Percentiles rank a stretch among this genome's conserved stretches.
Conservation (phyloP, 2,329 filamentous ascomycete species). For the Xylariaceae sp. region DNA sequence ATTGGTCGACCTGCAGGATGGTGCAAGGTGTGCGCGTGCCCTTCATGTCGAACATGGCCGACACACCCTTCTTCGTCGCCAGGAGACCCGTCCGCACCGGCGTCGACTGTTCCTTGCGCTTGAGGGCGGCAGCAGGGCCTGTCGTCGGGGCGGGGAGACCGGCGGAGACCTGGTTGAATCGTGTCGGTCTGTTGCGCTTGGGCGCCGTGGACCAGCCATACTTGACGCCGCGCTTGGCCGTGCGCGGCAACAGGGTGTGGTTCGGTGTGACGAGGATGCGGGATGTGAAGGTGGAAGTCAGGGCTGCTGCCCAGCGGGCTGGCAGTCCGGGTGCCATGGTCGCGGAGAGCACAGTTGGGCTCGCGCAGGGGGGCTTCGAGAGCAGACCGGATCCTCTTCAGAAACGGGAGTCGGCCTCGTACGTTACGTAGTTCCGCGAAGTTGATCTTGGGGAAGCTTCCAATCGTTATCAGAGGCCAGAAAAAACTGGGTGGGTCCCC, state of each 20-base stretch:
- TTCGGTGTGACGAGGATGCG: conserved; percentile 31
- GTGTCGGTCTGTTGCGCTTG: conserved; percentile 47
- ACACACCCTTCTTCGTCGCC: conserved; percentile 93
- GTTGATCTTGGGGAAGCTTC: conserved; percentile 9
- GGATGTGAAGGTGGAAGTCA: conserved; percentile 28
- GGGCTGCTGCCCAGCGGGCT: conserved; percentile 41
- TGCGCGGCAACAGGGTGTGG: conserved; percentile 42
- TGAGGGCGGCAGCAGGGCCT: conserved; percentile 56
- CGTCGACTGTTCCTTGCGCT: conserved; percentile 53
- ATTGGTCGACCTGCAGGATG: conserved; percentile 86
- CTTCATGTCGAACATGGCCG: conserved; percentile 70
- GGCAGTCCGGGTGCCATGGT: conserved; percentile 44
- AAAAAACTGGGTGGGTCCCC: conserved; percentile 24
- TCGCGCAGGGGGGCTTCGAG: background rate
- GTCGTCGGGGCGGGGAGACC: conserved; percentile 53
- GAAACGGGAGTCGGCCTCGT: background rate
- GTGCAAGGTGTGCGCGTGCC: conserved; percentile 80
- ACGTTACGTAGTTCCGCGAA: background rate
- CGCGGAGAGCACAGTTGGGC: conserved; percentile 23
- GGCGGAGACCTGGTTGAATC: conserved; percentile 55
- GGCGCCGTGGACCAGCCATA: conserved; percentile 58
- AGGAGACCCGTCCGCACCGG: conserved; percentile 73
- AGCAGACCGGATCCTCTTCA: too few relatives aligned
- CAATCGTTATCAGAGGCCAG: conserved; percentile 7
- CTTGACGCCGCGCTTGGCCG: conserved; percentile 46